A percentile compares a stretch with the other conserved stretches of the same genome.
phyloP scores from a whole-genome alignment of 2,329 filamentous ascomycete genomes.

The Alternaria tenuissima region DNA sequence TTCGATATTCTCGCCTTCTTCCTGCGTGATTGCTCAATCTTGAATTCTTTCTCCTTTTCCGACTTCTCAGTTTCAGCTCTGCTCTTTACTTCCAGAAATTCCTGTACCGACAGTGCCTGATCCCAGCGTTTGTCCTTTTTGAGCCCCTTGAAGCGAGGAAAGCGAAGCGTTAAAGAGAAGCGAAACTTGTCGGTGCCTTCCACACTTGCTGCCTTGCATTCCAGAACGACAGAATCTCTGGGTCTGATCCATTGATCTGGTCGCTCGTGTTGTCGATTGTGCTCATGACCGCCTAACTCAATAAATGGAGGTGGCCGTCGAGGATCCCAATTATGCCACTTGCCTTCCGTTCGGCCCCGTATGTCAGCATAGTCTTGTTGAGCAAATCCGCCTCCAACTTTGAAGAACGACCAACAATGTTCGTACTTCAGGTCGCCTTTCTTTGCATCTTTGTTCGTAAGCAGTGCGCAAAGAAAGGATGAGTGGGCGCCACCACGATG shows the following conservation, averaged over 20 bases:
- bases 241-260: conserved; percentile 96
- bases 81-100: conserved; percentile 76
- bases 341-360: conserved; percentile 83
- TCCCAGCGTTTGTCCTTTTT: conserved; percentile 87
- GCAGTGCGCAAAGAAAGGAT: conserved; percentile 88
- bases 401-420: conserved; percentile 94
- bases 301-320: conserved; percentile 81
- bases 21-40: conserved; percentile 72
- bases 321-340: conserved; percentile 87
- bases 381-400: conserved; percentile 92
- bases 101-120: conserved; percentile 76
- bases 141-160: conserved; percentile 85
- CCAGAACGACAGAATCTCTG: conserved; percentile 83
- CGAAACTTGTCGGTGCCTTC: conserved; percentile 79
- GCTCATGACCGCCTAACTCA: conserved; percentile 74
- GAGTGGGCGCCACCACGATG: conserved; percentile 82
- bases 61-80: conserved; percentile 67
- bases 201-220: conserved; percentile 86
- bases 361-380: conserved; percentile 86
- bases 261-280: conserved; percentile 75
- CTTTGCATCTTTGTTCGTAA: conserved; percentile 74
- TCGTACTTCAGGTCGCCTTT: conserved; percentile 65
- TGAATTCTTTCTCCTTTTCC: conserved; percentile 74
- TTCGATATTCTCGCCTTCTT: conserved; percentile 68
- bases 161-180: conserved; percentile 79